Base-by-base conservation (phyloP, 495 filamentous ascomycete species). In the Tuber magnatum region DNA sequence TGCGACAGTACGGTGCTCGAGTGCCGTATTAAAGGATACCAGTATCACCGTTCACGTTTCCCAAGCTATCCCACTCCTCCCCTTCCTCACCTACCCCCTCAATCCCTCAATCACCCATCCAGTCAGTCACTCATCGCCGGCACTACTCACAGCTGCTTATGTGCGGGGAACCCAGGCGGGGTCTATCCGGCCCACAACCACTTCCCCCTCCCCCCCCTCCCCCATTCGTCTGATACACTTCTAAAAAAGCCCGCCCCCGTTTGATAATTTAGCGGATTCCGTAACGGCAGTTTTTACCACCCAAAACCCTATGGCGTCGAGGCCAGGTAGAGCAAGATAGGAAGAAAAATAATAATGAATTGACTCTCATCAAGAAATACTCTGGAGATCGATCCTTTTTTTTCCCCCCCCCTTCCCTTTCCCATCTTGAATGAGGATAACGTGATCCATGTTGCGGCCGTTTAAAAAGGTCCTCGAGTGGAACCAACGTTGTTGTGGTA, bases 281-380 rank as follows among this genome's bases (percentile, higher is more conserved):
- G n/a, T 65, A 65, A 65, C 56, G 56, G 56, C 56, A 65, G 28
- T 65, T 65, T 65, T 35, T 35, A 35, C 28, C 28, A 65, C 14
- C 56, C 28, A 35, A 65, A 65, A 65, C 56, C 14, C 56, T 65
- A 35, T 65, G 56, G 35, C 56, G 56, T 65, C 14, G 56, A 28
- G 51, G 1, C 56, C 56, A 65, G 28, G 56, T 14, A 65, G 28
- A 65, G 28, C 12, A 3, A 35, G 56, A 32, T 14, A 35, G n/a
- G 16, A n/a, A 32, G 16, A 16, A 32, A 12, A 32, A 28, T 18
- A 48, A 24, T 40, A 61, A 65, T 5, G 56, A 20, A 65, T 65
- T 65, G 4, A 65, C 56, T 32, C 56, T 65, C 28, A 65, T 65
- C 56, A 65, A 65, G 56, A 65, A 65, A 65, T 65, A 65, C 56